These are phyloP conservation scores for Xerocomus spinulosus DNA, from an alignment of 768 basidiomycete genomes.

Conservation along the genomic window DNA sequence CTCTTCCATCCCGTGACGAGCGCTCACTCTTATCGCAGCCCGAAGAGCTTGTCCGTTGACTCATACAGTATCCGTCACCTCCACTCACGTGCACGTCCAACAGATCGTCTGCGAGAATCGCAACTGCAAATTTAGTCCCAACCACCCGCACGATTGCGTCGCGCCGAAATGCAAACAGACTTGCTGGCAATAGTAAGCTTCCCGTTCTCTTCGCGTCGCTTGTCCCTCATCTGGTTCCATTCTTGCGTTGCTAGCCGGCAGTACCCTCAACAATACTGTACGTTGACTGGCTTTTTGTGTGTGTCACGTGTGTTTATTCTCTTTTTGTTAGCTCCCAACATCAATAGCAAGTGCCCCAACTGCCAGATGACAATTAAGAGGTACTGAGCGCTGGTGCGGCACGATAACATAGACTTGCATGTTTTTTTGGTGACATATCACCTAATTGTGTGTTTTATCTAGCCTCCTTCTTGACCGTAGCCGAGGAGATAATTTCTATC, in stretches of 20 bases:
- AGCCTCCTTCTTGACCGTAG: slow-evolving; percentile 26
- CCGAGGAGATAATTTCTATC: slow-evolving; percentile 21
- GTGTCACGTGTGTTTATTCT: not conserved
- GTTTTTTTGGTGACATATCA: slow-evolving; percentile 11
- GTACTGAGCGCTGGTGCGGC: slow-evolving; percentile 15
- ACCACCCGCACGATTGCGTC: slow-evolving; percentile 41
- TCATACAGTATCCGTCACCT: not conserved
- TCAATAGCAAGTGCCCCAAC: slow-evolving; percentile 39
- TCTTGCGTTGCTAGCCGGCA: slow-evolving; percentile 31
- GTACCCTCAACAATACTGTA: slow-evolving; percentile 46
- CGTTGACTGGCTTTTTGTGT: slow-evolving; percentile 8
- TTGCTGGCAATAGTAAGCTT: slow-evolving; percentile 46
- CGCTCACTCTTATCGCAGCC: slow-evolving; percentile 26
- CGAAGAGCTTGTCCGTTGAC: slow-evolving; percentile 32
- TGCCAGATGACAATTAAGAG: slow-evolving; percentile 31
- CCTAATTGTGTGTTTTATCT: slow-evolving; percentile 22
- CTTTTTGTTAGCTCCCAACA: slow-evolving; percentile 35
- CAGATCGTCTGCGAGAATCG: slow-evolving; percentile 45
- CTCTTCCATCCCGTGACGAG: not conserved
- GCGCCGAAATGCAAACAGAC: slow-evolving; percentile 40
- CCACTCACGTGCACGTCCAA: slow-evolving; percentile 6
- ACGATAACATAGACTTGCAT: slow-evolving; percentile 11
- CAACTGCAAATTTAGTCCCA: slow-evolving; percentile 53
- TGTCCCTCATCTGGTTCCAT: slow-evolving; percentile 9
- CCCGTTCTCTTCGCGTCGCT: slow-evolving; percentile 4